phyloP scores from a whole-genome alignment of 2,329 filamentous ascomycete species.

The Colletotrichum camelliae region DNA sequence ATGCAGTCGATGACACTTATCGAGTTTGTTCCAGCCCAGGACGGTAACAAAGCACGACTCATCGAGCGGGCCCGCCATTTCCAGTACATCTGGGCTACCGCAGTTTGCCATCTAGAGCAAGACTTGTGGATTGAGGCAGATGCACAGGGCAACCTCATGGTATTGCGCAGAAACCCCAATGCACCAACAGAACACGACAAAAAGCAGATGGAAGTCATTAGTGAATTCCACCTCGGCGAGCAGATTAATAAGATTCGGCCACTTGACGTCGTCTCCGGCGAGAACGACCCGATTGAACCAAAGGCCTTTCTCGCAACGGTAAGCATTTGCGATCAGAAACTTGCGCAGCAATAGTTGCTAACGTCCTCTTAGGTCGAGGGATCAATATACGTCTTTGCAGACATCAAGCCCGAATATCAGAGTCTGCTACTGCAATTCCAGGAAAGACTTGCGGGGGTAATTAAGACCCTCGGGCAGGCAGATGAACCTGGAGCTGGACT shows the following conservation, averaged over 20 bases:
- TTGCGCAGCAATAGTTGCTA: constrained; percentile 12
- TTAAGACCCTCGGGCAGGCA: constrained; percentile 75
- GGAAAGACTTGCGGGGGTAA: constrained; percentile 66
- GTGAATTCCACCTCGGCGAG: constrained; percentile 87
- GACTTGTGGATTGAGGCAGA: constrained; percentile 85
- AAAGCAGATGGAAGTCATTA: constrained; percentile 72
- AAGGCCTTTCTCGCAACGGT: constrained; percentile 90
- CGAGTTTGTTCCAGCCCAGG: constrained; percentile 66
- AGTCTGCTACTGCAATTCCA: constrained; percentile 87
- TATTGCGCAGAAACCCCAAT: constrained; percentile 75
- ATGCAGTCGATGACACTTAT: constrained; percentile 92
- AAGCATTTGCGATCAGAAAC: constrained; percentile 37
- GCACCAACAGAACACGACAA: constrained; percentile 79
- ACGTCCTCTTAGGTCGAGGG: constrained; percentile 75
- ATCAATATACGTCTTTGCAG: constrained; percentile 86
- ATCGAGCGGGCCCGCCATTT: constrained; percentile 81
- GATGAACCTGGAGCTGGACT: constrained; percentile 34
- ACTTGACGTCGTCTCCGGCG: constrained; percentile 69
- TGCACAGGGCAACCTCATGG: constrained; percentile 84
- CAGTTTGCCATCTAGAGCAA: constrained; percentile 73
- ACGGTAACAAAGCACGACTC: constrained; percentile 66
- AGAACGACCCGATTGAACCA: constrained; percentile 74
- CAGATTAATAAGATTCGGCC: constrained; percentile 89
- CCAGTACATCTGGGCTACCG: constrained; percentile 82
- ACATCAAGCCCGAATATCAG: constrained; percentile 74